Evolutionary conservation across 495 filamentous ascomycete species (phyloP).

Genomic region (Talaromyces proteolyticus): DNA sequence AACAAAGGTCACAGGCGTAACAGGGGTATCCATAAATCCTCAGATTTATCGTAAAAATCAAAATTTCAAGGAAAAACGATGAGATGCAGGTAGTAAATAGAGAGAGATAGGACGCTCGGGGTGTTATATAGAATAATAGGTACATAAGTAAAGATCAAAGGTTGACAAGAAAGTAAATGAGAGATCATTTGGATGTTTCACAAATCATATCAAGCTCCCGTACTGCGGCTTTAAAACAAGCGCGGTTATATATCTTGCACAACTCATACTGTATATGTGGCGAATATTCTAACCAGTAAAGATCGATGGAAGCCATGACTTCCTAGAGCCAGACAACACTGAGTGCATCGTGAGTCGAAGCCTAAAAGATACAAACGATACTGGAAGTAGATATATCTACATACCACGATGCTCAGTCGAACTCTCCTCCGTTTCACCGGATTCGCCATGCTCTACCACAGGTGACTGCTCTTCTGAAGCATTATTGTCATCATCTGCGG

Average conservation of each 20-base stretch:
- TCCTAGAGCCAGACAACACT: slow-evolving; percentile 14
- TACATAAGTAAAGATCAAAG: no score
- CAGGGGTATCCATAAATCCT: background rate
- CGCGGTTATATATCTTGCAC: background rate
- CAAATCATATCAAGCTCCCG: no score
- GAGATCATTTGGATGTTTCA: no score
- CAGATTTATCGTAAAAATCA: background rate
- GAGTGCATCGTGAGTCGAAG: slow-evolving; percentile 1
- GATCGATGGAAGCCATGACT: slow-evolving; percentile 25
- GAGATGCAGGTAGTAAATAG: background rate
- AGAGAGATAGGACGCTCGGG: no score
- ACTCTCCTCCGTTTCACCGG: slow-evolving; percentile 6
- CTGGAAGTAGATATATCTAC: slow-evolving; percentile 2
- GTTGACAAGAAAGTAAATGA: no score
- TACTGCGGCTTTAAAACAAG: no score
- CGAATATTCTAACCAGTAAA: slow-evolving; percentile 13
- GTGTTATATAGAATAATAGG: no score
- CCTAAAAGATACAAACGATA: slow-evolving; percentile 1
- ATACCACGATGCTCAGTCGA: slow-evolving; percentile 7
- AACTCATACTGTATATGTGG: background rate
- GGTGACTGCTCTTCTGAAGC: slow-evolving; percentile 20
- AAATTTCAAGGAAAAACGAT: background rate
- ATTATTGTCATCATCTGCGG: background rate
- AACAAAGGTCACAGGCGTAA: background rate
- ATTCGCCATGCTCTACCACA: slow-evolving; percentile 10